Evolutionary conservation across 305 asterid species (phyloP).

Genomic region (Ajuga reptans): DNA sequence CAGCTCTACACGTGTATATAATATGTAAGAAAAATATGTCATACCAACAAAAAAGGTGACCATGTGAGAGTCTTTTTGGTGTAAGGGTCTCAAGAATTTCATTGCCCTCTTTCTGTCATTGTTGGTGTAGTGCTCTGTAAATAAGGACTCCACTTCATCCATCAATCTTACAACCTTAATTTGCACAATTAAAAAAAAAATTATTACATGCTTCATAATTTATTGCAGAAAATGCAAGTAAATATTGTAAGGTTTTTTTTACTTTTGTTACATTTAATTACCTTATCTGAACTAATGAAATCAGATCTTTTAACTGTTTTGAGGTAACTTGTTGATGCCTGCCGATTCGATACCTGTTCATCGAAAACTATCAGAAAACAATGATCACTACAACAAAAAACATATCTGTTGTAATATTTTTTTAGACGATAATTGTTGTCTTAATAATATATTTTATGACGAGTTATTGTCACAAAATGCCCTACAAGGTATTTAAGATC

Average conservation of each 20-base stretch:
- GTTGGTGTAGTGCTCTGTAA: conserved; percentile 82
- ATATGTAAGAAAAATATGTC: background rate
- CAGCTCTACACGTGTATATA: no score
- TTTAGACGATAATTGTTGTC: no score
- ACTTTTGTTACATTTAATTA: background rate
- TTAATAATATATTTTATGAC: no score
- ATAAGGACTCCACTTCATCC: conserved; percentile 93
- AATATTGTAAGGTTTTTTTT: no score
- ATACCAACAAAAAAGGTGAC: conserved; percentile 84
- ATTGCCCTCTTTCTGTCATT: conserved; percentile 79
- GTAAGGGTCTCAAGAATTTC: conserved; percentile 77
- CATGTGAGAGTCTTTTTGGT: conserved; percentile 68
- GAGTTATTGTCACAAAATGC: no score
- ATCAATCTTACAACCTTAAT: conserved; percentile 67
- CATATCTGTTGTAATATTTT: no score
- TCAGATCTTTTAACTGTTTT: conserved; percentile 61
- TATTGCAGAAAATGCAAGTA: no score
- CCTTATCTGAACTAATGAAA: conserved; percentile 81
- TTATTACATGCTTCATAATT: no score
- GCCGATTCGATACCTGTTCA: conserved; percentile 56
- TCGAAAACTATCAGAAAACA: background rate
- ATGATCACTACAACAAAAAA: no score
- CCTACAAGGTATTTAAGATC: no score
- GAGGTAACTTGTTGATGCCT: conserved; percentile 54
- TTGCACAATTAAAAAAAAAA: no score